Evolutionary conservation across 176 grass and related monocot genomes (phyloP).

Genomic region (Avena atlantica): DNA sequence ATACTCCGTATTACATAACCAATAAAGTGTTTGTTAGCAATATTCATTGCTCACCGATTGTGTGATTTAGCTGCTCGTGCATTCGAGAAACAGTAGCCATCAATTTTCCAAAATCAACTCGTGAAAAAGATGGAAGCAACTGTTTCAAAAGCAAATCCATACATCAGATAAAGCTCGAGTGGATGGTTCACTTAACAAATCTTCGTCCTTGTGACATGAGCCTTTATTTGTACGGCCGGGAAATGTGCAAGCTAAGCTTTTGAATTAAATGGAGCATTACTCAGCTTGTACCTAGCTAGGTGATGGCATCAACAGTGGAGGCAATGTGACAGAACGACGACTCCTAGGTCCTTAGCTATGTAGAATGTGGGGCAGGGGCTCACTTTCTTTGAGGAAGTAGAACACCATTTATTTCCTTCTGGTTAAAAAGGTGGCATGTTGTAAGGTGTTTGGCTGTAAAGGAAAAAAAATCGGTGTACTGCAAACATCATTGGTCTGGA

Average conservation of each 20-base stretch:
- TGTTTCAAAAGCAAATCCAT: not conserved
- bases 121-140: not conserved
- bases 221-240: slow-evolving; percentile 7
- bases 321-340: slow-evolving; percentile 40
- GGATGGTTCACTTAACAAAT: slow-evolving; percentile 23
- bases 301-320: slow-evolving; percentile 38
- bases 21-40: not conserved
- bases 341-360: not conserved
- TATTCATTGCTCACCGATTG: not conserved
- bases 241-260: slow-evolving; percentile 24
- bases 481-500: not conserved
- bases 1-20: too few relatives aligned
- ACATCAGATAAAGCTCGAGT: not conserved
- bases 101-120: not conserved
- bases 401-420: slow-evolving; percentile 22
- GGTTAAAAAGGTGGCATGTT: not conserved
- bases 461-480: not conserved
- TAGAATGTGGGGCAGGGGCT: not conserved
- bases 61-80: not conserved
- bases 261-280: slow-evolving; percentile 32
- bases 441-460: not conserved
- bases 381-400: not conserved
- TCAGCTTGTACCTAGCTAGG: not conserved
- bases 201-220: slow-evolving; percentile 15
- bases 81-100: not conserved